phyloP scores from a whole-genome alignment of 2,329 filamentous ascomycete species.

The Cryphonectria carpinicola region DNA sequence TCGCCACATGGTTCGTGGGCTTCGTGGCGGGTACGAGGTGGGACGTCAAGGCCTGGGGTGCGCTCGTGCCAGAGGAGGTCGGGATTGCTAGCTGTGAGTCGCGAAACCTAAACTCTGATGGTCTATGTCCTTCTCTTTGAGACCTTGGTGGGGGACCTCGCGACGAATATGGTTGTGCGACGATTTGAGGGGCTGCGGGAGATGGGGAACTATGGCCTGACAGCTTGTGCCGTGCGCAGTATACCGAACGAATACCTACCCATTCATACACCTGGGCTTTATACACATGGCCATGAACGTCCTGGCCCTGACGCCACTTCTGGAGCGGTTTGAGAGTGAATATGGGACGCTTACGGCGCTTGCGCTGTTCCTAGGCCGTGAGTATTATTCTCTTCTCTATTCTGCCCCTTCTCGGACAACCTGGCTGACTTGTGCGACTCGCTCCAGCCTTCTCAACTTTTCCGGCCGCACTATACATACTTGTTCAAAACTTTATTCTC shows the following conservation, averaged over 20 bases:
- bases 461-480: conserved; percentile 79
- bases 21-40: conserved; percentile 61
- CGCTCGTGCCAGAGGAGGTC: conserved; percentile 77
- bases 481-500: conserved; percentile 76
- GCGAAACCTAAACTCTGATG: background rate
- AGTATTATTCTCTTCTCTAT: conserved; percentile 44
- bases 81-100: conserved; percentile 70
- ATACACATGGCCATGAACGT: conserved; percentile 82
- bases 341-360: conserved; percentile 89
- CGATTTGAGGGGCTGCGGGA: background rate
- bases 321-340: conserved; percentile 92
- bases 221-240: conserved; percentile 61
- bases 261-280: conserved; percentile 80
- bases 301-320: conserved; percentile 78
- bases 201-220: conserved; percentile 4
- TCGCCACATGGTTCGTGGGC: conserved; percentile 60
- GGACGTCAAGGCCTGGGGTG: conserved; percentile 76
- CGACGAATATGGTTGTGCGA: conserved; percentile 11
- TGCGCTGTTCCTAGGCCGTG: conserved; percentile 87
- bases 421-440: conserved; percentile 18
- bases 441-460: conserved; percentile 73
- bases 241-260: conserved; percentile 91
- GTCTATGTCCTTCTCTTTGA: background rate
- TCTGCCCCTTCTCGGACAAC: background rate
- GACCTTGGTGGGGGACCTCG: background rate